Evolutionary conservation across 768 basidiomycete species (phyloP), one percentile per base, ranked within the genome.

Genomic region (Russula sp.): DNA sequence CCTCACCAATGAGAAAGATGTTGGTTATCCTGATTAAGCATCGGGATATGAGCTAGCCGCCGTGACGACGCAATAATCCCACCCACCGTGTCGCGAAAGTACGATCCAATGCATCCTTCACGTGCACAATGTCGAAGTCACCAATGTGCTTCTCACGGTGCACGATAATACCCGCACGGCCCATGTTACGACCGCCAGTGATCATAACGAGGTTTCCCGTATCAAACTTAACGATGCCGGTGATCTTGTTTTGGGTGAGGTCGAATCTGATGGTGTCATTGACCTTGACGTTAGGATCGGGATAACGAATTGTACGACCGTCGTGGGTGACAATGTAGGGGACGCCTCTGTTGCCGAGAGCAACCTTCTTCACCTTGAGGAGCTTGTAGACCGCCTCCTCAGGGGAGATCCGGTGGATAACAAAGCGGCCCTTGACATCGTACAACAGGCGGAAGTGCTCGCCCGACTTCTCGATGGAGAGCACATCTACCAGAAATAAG

Each of bases 111-210:
- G 91, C 88, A 74, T 98, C 97, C 79, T 91, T 94, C 71, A 98
- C 91, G 73, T 98, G 96, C 62, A 98, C 92, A 65, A 99, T 98
- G 79, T 99, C 97, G 78, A 95, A 98, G 66, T 95, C 96, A 76
- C 97, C 97, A 69, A 92, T 79, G 77, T 98, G 97, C 81, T 94
- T 94, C 83, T 98, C 97, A 69, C 90, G 85, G 80, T 96, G 92
- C 57, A 93, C 86, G 72, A 99, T 97, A 67, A 94, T 85, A 80
- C 97, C 97, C 61, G 87, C 90, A 79, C 97, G 87, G 69, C 97
- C 97, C 94, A 98, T 98, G 88, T 98, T 99, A 75, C 96, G 94
- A 67, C 97, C 97, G 73, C 97, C 97, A 66, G 97, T 99, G 79
- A 97, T 84, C 83, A 96, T 92, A 76, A 91, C 93, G 68, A 96